Evolutionary conservation across 2,329 filamentous ascomycete genomes (phyloP).

Genomic region (Trichoderma gracile): DNA sequence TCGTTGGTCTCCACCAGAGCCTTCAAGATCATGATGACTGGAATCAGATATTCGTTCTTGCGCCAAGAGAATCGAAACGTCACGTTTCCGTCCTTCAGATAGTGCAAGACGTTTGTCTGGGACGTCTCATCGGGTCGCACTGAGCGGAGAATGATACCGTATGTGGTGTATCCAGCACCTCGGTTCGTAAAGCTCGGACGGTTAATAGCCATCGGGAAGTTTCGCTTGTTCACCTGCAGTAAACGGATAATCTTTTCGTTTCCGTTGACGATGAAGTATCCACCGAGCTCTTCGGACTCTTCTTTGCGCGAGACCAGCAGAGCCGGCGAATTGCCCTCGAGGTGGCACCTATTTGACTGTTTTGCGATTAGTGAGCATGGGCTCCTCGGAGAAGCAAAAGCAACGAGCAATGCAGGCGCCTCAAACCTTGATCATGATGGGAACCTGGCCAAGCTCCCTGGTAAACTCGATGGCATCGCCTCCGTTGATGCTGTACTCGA

Average conservation of each 20-base stretch:
- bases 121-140: conserved; percentile 97
- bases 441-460: conserved; percentile 83
- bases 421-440: conserved; percentile 86
- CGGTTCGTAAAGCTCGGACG: conserved; percentile 87
- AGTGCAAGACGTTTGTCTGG: conserved; percentile 95
- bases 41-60: conserved; percentile 95
- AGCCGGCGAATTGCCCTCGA: conserved; percentile 81
- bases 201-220: conserved; percentile 93
- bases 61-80: conserved; percentile 98
- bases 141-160: conserved; percentile 86
- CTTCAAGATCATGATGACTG: conserved; percentile 95
- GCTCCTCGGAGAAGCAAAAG: neutral
- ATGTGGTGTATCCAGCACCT: conserved; percentile 83
- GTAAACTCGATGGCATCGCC: conserved; percentile 80
- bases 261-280: conserved; percentile 97
- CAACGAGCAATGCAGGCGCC: neutral
- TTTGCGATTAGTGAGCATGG: neutral
- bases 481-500: conserved; percentile 86
- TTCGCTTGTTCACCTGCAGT: conserved; percentile 84
- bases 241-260: conserved; percentile 96
- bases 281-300: conserved; percentile 92
- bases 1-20: conserved; percentile 95
- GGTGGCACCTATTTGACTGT: conserved; percentile 85
- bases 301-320: conserved; percentile 85
- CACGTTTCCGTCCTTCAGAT: conserved; percentile 91